Percentiles rank a stretch among this genome's conserved stretches.
Evolutionary conservation across 106 monocot genomes (phyloP).

Genomic region (Platanthera guangdongensis): DNA sequence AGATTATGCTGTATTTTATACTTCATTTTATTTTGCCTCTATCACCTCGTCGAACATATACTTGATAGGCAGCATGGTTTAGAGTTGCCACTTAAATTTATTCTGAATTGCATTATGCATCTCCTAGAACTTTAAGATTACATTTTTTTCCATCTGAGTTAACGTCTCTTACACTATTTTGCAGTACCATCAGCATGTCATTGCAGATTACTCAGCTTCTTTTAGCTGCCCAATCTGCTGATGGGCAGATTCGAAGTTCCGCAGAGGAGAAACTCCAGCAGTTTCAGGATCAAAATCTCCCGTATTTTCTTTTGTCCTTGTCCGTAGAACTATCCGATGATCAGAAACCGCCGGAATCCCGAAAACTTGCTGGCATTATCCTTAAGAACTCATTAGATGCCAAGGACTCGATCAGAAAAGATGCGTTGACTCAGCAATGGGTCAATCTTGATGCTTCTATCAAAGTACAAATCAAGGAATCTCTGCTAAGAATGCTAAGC

Average conservation of each 20-base stretch:
- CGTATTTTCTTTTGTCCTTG: constrained; percentile 14
- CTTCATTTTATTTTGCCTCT: too few relatives aligned
- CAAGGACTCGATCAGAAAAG: constrained; percentile 18
- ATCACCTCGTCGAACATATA: too few relatives aligned
- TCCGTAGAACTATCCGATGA: constrained; percentile 17
- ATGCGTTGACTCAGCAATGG: constrained; percentile 18
- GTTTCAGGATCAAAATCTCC: constrained; percentile 19
- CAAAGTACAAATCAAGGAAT: constrained; percentile 23
- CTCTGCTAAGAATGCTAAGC: constrained; percentile 8
- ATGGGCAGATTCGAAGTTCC: constrained; percentile 11
- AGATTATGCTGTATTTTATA: too few relatives aligned
- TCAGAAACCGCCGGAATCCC: constrained; percentile 22
- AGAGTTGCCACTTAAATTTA: too few relatives aligned
- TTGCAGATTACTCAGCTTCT: constrained; percentile 20
- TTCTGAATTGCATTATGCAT: background rate
- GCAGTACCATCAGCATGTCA: constrained; percentile 13
- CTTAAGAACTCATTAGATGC: constrained; percentile 29
- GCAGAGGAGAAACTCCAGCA: constrained; percentile 19
- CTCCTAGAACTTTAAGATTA: background rate
- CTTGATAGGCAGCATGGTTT: too few relatives aligned
- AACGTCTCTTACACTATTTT: background rate
- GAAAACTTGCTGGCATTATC: constrained; percentile 23
- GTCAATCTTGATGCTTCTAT: constrained; percentile 15
- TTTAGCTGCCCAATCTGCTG: constrained; percentile 21
- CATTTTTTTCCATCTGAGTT: background rate